Evolutionary conservation across 371 early-diverging fungal genomes (phyloP), one percentile per base, ranked within the genome.

Genomic region (Mortierella sp.): DNA sequence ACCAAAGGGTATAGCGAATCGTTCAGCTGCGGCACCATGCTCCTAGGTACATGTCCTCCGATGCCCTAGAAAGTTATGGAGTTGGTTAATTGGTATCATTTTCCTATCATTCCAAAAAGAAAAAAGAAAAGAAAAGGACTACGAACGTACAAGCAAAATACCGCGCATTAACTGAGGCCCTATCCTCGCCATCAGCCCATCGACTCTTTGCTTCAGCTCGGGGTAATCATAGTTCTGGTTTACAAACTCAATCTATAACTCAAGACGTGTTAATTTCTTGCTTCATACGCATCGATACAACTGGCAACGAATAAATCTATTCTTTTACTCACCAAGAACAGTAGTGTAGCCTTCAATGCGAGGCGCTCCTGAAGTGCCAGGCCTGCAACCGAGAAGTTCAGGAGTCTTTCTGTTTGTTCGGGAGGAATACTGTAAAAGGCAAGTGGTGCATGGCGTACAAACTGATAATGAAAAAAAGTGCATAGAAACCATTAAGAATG

Each of bases 21-120:
- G 9, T 90, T 78, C 58, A 93, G 67, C 13, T 87, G 89, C 5
- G 87, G 85, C 35, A 89, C 85, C 76, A 91, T 88, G 17, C 93
- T 93, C 49, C 94, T 83, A 40, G 94, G 94, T 13, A 91, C 88
- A 58, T 84, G 85, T 37, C 93, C 94, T 35, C 93, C 94, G 63
- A 93, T 87, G 29, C 89, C 92, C 91, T 89, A 34, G 22, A 45
- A 49, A 34, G 22, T 28, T 40, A 31, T 0, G n/a, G 53, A 34
- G 49, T 58, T 43, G 43, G 28, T 26, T 40, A 8, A 10, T 28
- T 28, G 45, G 19, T n/a, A 6, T 45, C 45, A 15, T 19, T 26
- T 26, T 23, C 26, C 2, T 9, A 53, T 8, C n/a, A 45, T 19
- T 19, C 45, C 15, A 45, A 15, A 45, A 45, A 45, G 2, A 28